Conservation (phyloP, 352 stramenopile genomes). For the Blastocystis sp. region DNA sequence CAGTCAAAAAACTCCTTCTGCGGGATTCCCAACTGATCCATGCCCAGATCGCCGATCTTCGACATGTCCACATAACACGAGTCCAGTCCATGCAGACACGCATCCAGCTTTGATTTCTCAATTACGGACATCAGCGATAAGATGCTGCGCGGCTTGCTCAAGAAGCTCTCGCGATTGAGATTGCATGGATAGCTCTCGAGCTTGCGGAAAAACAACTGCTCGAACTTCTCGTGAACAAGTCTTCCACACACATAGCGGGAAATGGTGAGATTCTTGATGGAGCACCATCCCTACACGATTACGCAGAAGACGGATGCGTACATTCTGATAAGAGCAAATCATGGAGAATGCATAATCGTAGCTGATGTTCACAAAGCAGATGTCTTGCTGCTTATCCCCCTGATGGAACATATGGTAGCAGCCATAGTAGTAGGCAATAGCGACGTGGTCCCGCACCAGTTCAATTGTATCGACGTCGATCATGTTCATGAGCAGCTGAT, state of each 20-base stretch:
- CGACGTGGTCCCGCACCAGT: conserved; percentile 3
- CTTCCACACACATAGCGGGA: neutral
- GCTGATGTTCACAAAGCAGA: conserved; percentile 15
- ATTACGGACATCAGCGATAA: neutral
- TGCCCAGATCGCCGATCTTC: neutral
- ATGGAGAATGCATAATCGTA: conserved; percentile 30
- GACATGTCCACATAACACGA: neutral
- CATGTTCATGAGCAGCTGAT: neutral
- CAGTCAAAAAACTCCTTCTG: neutral
- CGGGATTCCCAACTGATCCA: neutral
- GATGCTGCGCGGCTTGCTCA: neutral
- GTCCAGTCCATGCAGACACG: conserved; percentile 9
- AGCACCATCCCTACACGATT: neutral
- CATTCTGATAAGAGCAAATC: neutral
- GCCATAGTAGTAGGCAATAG: conserved; percentile 32
- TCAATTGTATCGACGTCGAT: neutral
- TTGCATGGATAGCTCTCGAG: neutral
- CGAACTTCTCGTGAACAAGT: neutral
- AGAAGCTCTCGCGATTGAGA: neutral
- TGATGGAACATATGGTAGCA: neutral
- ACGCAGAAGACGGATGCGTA: neutral
- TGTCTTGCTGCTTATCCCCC: neutral
- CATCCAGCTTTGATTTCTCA: neutral
- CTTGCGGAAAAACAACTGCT: neutral
- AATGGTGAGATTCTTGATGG: conserved; percentile 12